phyloP scores from a whole-genome alignment of 2,329 filamentous ascomycete genomes.

The Venturia asperata region DNA sequence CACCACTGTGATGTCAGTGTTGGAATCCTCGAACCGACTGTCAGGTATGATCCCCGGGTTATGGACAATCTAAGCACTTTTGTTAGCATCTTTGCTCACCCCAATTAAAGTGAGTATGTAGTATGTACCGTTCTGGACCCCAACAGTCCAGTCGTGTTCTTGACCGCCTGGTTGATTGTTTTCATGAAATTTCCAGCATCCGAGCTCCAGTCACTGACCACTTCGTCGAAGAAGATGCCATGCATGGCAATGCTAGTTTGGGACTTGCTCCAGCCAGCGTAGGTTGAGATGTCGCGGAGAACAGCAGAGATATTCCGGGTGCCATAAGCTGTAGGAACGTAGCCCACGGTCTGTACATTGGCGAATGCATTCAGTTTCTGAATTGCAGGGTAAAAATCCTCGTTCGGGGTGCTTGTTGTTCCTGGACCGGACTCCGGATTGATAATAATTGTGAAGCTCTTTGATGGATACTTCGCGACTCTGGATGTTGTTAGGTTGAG shows the following conservation, averaged over 20 bases:
- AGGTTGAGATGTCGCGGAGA: background rate
- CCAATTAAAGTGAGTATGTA: background rate
- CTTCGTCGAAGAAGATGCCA: conserved; percentile 15
- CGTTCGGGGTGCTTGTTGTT: background rate
- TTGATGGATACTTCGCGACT: background rate
- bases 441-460: background rate
- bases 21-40: background rate
- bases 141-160: conserved; percentile 9
- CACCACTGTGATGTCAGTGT: conserved; percentile 13
- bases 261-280: conserved; percentile 6
- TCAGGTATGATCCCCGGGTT: conserved; percentile 10
- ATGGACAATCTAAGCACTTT: background rate
- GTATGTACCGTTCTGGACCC: background rate
- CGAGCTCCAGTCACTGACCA: background rate
- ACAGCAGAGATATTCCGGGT: conserved; percentile 2
- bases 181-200: background rate
- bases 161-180: conserved; percentile 11
- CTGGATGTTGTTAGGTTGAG: background rate
- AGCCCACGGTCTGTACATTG: conserved; percentile 9
- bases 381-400: background rate
- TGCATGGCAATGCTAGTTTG: background rate
- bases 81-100: background rate
- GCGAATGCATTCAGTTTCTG: conserved; percentile 1
- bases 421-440: conserved; percentile 8
- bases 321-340: background rate